Base-by-base conservation (phyloP, 306 rosid genomes). In the Acmispon strigosus region DNA sequence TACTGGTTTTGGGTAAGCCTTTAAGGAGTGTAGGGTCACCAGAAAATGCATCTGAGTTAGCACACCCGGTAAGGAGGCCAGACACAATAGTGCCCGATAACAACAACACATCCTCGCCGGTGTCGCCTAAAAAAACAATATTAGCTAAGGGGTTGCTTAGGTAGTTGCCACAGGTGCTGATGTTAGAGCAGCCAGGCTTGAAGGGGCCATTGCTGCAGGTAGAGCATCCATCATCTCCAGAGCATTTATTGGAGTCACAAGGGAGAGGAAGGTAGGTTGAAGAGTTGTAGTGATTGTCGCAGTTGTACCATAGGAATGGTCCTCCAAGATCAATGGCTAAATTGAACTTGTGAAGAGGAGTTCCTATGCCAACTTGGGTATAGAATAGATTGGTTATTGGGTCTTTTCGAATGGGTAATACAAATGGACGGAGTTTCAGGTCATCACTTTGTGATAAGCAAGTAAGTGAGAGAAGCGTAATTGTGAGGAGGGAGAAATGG, bases 151-250 rank as follows among this genome's bases (percentile, higher is more conserved):
- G 60, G 36, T 69, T 77, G 4, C 7, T 0, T 3, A 62, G 2
- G 56, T 13, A 18, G 3, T 72, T 42, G 6, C 60, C 75, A 7
- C 84, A 83, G 0, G 78, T 74, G 19, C 50, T 22, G 27, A 22
- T 15, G 10, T 78, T 52, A 3, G 70, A 3, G 75, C 80, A 77
- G n/a, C 80, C 82, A 0, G 82, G 79, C 29, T 55, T 72, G 2
- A 29, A 62, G 9, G 45, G 45, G 15, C 60, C 68, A 1, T 27
- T 19, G 47, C 3, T 3, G 27, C 76, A 72, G 36, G 56, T 17
- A 8, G 7, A 5, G 19, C 85, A 76, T 0, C 6, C 44, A 4
- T 45, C 0, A 37, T 1, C 8, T 8, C 2, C 7, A 0, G 72
- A 37, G 61, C 81, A 84, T 3, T 4, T 1, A 13, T 54, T 66